Evolutionary conservation across 2,329 filamentous ascomycete species (phyloP).

Genomic region (Colletotrichum sp.): DNA sequence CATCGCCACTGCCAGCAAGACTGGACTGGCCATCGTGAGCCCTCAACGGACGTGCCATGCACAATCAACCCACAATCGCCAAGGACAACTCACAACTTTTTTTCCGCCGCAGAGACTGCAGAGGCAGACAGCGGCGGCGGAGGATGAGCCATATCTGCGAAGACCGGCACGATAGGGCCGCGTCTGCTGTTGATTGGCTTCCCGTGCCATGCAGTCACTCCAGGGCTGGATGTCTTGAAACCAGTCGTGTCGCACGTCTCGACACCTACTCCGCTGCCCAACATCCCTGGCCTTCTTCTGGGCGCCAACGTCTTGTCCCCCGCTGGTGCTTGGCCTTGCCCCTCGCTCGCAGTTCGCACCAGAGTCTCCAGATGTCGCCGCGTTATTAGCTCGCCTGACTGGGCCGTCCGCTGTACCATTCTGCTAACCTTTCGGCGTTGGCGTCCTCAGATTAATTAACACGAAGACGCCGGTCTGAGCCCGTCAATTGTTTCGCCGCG

Average conservation of each 20-base stretch:
- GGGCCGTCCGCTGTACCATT: neutral
- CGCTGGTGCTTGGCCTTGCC: neutral
- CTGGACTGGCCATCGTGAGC: neutral
- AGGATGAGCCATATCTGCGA: neutral
- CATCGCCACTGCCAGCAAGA: neutral
- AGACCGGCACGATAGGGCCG: neutral
- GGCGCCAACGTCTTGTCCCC: constrained; percentile 4
- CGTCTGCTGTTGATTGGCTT: constrained; percentile 12
- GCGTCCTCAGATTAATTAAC: constrained; percentile 16
- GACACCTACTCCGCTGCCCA: constrained; percentile 14
- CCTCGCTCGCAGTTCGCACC: neutral
- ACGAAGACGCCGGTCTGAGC: neutral
- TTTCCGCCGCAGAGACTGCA: neutral
- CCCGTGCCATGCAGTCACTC: neutral
- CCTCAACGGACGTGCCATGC: neutral
- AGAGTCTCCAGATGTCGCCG: neutral
- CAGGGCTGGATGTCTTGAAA: constrained; percentile 19
- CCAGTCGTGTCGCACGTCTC: constrained; percentile 22
- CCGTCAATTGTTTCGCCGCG: neutral
- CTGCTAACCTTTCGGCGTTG: neutral
- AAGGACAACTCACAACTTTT: neutral
- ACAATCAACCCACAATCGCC: neutral
- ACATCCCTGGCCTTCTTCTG: constrained; percentile 11
- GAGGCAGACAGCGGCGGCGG: neutral
- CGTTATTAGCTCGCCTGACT: neutral